Evolutionary conservation across 2,329 filamentous ascomycete genomes (phyloP).

Genomic region (Aspergillus quadrilineatus): DNA sequence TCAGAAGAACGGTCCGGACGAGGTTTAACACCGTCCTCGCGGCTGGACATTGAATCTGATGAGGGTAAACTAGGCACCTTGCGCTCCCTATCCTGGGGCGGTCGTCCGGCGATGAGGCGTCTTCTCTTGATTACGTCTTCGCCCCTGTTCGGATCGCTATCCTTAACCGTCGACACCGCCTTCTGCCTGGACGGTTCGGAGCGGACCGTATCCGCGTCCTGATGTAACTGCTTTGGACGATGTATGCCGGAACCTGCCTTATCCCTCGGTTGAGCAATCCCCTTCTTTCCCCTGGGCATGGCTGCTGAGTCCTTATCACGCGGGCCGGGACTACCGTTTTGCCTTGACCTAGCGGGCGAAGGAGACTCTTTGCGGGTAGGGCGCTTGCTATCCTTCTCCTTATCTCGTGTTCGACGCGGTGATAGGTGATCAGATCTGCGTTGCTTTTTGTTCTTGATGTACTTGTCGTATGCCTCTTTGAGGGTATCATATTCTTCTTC

Average conservation of each 20-base stretch:
- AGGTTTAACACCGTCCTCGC: conserved; percentile 36
- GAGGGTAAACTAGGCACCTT: conserved; percentile 40
- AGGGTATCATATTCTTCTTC: conserved; percentile 81
- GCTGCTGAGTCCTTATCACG: conserved; percentile 29
- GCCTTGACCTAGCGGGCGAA: conserved; percentile 39
- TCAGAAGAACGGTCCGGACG: conserved; percentile 30
- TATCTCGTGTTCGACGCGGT: conserved; percentile 40
- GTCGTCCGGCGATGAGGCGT: conserved; percentile 43
- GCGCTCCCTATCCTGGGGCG: conserved; percentile 38
- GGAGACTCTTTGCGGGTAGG: conserved; percentile 36
- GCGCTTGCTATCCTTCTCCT: conserved; percentile 41
- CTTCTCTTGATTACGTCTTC: conserved; percentile 41
- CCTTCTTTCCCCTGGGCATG: conserved; percentile 27
- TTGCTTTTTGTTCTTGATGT: conserved; percentile 31
- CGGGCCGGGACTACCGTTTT: conserved; percentile 34
- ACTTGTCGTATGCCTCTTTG: conserved; percentile 59
- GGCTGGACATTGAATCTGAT: conserved; percentile 41
- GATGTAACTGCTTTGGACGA: conserved; percentile 15
- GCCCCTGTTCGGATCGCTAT: conserved; percentile 33
- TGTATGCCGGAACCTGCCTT: conserved; percentile 1
- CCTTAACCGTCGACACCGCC: conserved; percentile 23
- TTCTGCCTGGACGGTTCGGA: conserved; percentile 32
- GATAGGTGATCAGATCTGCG: conserved; percentile 38
- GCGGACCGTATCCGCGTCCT: conserved; percentile 33
- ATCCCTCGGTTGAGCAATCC: conserved; percentile 24